Evolutionary conservation across 352 stramenopile genomes (phyloP), one percentile per base, ranked within the genome.

Genomic region (Globisporangium lucens): DNA sequence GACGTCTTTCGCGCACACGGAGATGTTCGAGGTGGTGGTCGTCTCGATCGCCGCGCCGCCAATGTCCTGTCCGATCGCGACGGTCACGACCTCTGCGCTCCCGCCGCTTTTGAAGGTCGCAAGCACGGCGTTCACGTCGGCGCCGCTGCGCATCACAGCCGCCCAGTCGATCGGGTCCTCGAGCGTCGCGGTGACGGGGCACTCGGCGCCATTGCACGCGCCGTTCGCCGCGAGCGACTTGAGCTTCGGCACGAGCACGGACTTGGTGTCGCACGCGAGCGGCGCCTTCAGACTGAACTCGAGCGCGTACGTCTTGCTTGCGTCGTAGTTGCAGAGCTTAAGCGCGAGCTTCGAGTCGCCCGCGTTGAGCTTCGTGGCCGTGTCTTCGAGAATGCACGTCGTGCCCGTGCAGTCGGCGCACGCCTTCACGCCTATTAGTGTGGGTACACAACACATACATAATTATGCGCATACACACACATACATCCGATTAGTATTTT

Each of bases 271-370:
- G 57, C 87, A 94, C 61, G 63, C 63, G 6, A 78, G 73, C 57
- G 78, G 65, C 36, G 74, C 72, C 43, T 77, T 78, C 41, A 89
- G 70, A 30, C 67, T 69, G 61, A 94, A 89, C 38, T 64, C 65
- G 3, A 91, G 33, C 27, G 56, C 61, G 63, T 82, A 83, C 33
- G 71, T 71, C 38, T 72, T 62, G 56, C 56, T 36, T 29, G 56
- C 70, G 62, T 89, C 80, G 60, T 77, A 92, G 68, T 93, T 92
- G 77, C 87, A 94, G 62, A 92, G 73, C 35, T 83, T 75, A 43
- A 94, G 57, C 17, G 55, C 66, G 27, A 92, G 55, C 51, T 75
- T 76, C 55, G 72, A 75, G 38, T 74, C 70, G 35, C 80, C 80
- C 12, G 72, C 80, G 35, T 64, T 71, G 12, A 93, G 46, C 4